Percentiles rank a stretch among this genome's conserved stretches.
phyloP scores from a whole-genome alignment of 495 filamentous ascomycete species.

The Pyrenula massariospora region DNA sequence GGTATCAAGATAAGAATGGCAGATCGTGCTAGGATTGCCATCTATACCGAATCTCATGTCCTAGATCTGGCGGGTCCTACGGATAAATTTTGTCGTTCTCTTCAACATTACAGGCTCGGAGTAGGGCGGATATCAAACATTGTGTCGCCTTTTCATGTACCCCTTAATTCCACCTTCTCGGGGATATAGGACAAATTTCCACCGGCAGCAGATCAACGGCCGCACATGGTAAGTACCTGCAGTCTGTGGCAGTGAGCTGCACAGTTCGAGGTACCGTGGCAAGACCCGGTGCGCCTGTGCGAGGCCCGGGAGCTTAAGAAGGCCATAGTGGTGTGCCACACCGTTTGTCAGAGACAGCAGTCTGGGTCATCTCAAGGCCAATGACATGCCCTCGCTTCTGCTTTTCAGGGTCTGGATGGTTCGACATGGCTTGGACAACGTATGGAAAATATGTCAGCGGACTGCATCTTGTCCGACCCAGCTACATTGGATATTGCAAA shows the following conservation, averaged over 20 bases:
- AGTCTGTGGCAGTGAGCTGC: not conserved
- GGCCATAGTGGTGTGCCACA: not conserved
- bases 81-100: no score
- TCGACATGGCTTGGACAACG: no score
- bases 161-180: not conserved
- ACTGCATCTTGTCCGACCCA: no score
- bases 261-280: not conserved
- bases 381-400: not conserved
- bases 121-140: not conserved
- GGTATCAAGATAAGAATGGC: no score
- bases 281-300: not conserved
- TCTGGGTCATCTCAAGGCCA: not conserved
- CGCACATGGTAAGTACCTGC: not conserved
- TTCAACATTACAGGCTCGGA: not conserved
- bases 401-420: not conserved
- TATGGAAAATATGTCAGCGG: no score
- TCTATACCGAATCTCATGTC: no score
- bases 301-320: not conserved
- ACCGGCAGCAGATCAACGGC: not conserved
- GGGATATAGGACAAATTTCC: not conserved
- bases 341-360: not conserved
- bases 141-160: not conserved
- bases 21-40: no score
- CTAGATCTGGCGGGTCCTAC: no score
- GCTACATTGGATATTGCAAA: no score